phyloP scores from a whole-genome alignment of 306 rosid genomes.

The Dryas octopetala region DNA sequence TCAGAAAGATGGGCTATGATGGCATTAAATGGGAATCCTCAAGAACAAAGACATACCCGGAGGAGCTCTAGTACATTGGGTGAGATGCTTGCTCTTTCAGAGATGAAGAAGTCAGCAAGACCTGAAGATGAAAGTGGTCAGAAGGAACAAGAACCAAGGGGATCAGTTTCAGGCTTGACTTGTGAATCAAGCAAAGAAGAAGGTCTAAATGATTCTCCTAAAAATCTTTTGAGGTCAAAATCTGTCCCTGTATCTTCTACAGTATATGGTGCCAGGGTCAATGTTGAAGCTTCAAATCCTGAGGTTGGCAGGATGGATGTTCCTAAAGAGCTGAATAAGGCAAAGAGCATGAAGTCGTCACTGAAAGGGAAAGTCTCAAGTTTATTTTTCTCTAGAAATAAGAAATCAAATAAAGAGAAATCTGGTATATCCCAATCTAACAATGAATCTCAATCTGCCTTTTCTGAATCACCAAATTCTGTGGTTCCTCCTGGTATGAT shows the following conservation, averaged over 20 bases:
- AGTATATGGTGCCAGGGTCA: slow-evolving; percentile 36
- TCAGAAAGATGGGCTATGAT: slow-evolving; percentile 92
- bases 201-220: slow-evolving; percentile 38
- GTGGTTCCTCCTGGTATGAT: slow-evolving; percentile 33
- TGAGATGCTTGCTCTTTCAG: slow-evolving; percentile 89
- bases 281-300: slow-evolving; percentile 48
- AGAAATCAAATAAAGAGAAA: slow-evolving; percentile 70
- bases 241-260: slow-evolving; percentile 65
- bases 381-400: slow-evolving; percentile 78
- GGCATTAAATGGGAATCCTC: slow-evolving; percentile 54
- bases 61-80: slow-evolving; percentile 84
- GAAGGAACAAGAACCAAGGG: slow-evolving; percentile 52
- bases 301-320: slow-evolving; percentile 36
- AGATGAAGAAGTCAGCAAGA: slow-evolving; percentile 50
- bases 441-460: slow-evolving; percentile 36
- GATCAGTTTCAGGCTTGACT: slow-evolving; percentile 41
- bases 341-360: slow-evolving; percentile 68
- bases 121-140: slow-evolving; percentile 36
- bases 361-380: slow-evolving; percentile 84
- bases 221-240: slow-evolving; percentile 75
- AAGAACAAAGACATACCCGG: slow-evolving; percentile 51
- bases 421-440: slow-evolving; percentile 37
- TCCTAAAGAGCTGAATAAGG: slow-evolving; percentile 47
- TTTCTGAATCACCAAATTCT: slow-evolving; percentile 37
- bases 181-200: slow-evolving; percentile 52